Percentiles rank a stretch among this genome's conserved stretches.
Conservation (phyloP, 2,329 filamentous ascomycete species). For the Sphaerulina populicola region DNA sequence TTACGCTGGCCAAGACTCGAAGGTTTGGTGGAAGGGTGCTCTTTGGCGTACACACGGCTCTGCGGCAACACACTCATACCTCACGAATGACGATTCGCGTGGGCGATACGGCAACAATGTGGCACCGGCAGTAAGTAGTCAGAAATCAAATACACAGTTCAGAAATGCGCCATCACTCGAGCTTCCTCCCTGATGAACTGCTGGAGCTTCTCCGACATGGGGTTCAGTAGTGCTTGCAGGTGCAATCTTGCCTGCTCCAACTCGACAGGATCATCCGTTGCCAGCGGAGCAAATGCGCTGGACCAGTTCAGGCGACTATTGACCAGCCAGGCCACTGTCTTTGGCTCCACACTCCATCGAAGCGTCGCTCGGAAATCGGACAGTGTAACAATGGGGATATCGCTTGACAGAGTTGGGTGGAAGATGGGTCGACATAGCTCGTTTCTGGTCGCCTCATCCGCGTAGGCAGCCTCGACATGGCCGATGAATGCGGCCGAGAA, state of each 20-base stretch:
- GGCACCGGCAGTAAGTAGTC: not conserved
- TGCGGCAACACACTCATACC: not conserved
- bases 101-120: not conserved
- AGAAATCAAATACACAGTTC: not conserved
- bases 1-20: constrained; percentile 78
- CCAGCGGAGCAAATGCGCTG: constrained; percentile 1
- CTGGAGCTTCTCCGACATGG: not conserved
- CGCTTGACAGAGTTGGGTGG: constrained; percentile 14
- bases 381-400: constrained; percentile 6
- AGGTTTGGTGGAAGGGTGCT: constrained; percentile 75
- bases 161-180: not conserved
- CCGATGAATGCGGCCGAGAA: constrained; percentile 21
- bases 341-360: constrained; percentile 7
- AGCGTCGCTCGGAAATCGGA: constrained; percentile 9
- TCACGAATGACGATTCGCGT: not conserved
- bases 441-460: constrained; percentile 12
- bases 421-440: constrained; percentile 9
- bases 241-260: not conserved
- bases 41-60: constrained; percentile 67
- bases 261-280: not conserved
- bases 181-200: not conserved
- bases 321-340: constrained; percentile 11
- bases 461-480: constrained; percentile 17
- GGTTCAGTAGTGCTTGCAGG: not conserved
- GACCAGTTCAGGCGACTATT: constrained; percentile 14